Base-by-base conservation (phyloP, 805 yeast species). In the Schizosaccharomyces osmophilus region DNA sequence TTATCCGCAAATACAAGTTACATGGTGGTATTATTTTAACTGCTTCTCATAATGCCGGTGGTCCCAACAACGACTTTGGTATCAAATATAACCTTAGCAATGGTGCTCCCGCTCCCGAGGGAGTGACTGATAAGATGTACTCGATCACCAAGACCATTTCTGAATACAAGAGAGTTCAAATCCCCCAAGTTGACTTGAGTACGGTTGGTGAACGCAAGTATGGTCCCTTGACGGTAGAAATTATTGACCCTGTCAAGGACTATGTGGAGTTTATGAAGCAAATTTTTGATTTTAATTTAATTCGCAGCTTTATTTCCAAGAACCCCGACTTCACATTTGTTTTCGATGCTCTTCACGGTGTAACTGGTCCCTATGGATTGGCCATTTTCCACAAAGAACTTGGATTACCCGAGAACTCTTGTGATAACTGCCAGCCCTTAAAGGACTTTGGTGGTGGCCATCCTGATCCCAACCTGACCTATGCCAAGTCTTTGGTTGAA, bases 71-170 rank as follows among this genome's bases (percentile, higher is more conserved):
- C 65, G 98, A 90, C 71, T 78, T 88, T 70, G 98, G 98, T 62
- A 90, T 90, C 76, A 90, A 90, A 75, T 93, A 93, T 76, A 93
- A 90, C 73, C 76, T 93, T 71, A 80, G 85, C 65, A 90, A 90
- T 70, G 98, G 98, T 66, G 98, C 96, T 2, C 98, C 98, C 54
- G 97, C 97, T 11, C 98, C 98, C 13, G 98, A 90, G 72, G 74
- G 84, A 17, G 94, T 93, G 63, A 90, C 98, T 13, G 80, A 90
- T 74, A 80, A 82, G 71, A 93, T 90, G 69, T 93, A 74, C 75
- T 89, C 82, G 63, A 77, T 75, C 36, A 80, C 95, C 24, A 79
- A 77, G 69, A 68, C 72, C 51, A 74, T 93, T 67, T 70, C 77
- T 6, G 69, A 73, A 59, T 90, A 87, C 74, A 81, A 82, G 69